These are phyloP conservation scores for Chrysanthemum makinoi DNA, from an alignment of 129 eudicot species.

Conservation along the genomic window DNA sequence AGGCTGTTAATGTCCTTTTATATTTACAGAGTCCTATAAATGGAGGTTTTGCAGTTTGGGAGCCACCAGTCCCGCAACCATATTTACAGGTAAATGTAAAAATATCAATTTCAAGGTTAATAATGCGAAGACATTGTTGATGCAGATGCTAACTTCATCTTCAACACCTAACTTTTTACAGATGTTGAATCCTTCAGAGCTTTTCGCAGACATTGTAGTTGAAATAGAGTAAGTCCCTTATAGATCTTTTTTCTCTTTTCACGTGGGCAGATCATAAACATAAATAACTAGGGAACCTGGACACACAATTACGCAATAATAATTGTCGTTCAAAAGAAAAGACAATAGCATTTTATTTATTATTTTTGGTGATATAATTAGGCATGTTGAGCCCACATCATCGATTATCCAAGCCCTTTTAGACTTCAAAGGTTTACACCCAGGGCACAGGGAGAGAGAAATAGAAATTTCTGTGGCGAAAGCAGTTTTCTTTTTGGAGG, in stretches of 20 bases:
- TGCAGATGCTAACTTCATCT: neutral
- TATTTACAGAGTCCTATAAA: constrained; percentile 42
- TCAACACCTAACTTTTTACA: constrained; percentile 9
- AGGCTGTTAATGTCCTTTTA: constrained; percentile 43
- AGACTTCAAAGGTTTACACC: constrained; percentile 43
- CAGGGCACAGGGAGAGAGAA: constrained; percentile 52
- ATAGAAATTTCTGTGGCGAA: constrained; percentile 42
- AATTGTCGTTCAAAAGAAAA: neutral
- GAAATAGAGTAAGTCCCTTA: constrained; percentile 46
- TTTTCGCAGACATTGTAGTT: constrained; percentile 47
- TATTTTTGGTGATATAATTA: constrained; percentile 19
- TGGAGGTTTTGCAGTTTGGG: constrained; percentile 57
- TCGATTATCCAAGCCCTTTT: constrained; percentile 54
- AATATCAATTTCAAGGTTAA: neutral
- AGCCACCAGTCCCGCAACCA: constrained; percentile 45
- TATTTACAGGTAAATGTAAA: constrained; percentile 33
- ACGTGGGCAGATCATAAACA: neutral
- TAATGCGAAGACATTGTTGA: neutral
- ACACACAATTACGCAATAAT: constrained; percentile 1
- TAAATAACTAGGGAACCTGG: neutral
- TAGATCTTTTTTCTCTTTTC: neutral
- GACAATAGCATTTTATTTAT: too few species aligned
- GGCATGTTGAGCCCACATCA: constrained; percentile 67
- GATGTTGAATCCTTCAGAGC: constrained; percentile 48
- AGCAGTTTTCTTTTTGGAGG: constrained; percentile 33